Percentiles rank a stretch among this genome's conserved stretches.
phyloP scores from a whole-genome alignment of 441 rosid species.

The Euphorbia corollata region DNA sequence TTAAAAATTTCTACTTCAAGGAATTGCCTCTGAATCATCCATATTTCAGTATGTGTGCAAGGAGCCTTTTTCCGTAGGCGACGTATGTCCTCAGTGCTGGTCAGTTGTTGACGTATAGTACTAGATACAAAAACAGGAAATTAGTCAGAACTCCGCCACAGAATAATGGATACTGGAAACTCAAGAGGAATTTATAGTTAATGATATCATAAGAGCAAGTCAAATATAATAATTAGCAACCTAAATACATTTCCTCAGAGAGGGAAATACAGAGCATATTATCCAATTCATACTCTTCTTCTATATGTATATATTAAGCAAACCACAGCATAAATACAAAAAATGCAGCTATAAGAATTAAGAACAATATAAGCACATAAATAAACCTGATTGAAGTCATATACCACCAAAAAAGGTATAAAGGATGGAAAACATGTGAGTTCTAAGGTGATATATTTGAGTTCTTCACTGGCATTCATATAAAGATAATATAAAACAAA shows the following conservation, averaged over 20 bases:
- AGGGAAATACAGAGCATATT: background rate
- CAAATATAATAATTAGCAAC: background rate
- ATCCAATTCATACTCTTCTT: background rate
- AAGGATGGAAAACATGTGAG: background rate
- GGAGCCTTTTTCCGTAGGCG: slow-evolving; percentile 96
- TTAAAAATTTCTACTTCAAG: slow-evolving; percentile 65
- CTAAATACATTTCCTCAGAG: slow-evolving; percentile 1
- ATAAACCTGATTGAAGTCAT: background rate
- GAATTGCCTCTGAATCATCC: slow-evolving; percentile 71
- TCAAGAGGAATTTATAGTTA: background rate
- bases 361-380: slow-evolving; percentile 3
- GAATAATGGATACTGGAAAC: too few species aligned
- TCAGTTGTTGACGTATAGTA: slow-evolving; percentile 79
- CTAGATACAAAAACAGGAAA: slow-evolving; percentile 37
- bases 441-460: background rate
- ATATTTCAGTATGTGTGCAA: slow-evolving; percentile 79
- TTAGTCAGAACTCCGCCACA: slow-evolving; percentile 23
- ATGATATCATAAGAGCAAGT: background rate
- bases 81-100: slow-evolving; percentile 81
- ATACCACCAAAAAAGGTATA: background rate
- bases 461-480: slow-evolving; percentile 5
- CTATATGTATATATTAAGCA: background rate
- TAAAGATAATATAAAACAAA: background rate
- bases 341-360: slow-evolving; percentile 7
- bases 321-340: background rate